phyloP scores from a whole-genome alignment of 2,329 filamentous ascomycete species.

The Calonectria montana region DNA sequence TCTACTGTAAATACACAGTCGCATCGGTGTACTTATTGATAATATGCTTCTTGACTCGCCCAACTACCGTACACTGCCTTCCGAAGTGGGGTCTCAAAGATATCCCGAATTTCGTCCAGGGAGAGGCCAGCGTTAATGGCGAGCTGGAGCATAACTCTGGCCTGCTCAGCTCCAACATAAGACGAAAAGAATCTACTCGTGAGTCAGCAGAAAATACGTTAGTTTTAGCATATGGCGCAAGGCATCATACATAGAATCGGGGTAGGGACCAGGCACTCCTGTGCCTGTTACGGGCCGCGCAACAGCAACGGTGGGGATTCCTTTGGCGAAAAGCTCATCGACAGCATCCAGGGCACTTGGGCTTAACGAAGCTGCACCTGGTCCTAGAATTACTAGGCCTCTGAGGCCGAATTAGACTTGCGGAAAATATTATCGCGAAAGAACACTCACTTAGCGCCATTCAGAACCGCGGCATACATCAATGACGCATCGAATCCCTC shows the following conservation, averaged over 20 bases:
- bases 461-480: conserved; percentile 46
- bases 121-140: conserved; percentile 43
- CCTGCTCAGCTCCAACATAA: conserved; percentile 45
- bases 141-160: conserved; percentile 47
- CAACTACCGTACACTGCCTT: conserved; percentile 16
- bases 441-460: conserved; percentile 42
- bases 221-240: too few relatives aligned
- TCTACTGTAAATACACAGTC: background rate
- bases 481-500: conserved; percentile 47
- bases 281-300: conserved; percentile 44
- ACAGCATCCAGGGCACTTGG: conserved; percentile 41
- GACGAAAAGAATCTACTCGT: conserved; percentile 39
- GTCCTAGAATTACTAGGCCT: conserved; percentile 46
- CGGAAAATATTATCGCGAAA: background rate
- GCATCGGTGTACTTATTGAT: background rate
- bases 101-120: conserved; percentile 42
- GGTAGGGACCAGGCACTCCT: conserved; percentile 36
- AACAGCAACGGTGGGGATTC: conserved; percentile 44
- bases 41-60: conserved; percentile 13
- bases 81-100: conserved; percentile 42
- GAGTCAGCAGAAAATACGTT: background rate
- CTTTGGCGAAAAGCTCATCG: conserved; percentile 39
- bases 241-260: conserved; percentile 25
- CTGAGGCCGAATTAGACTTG: conserved; percentile 4
- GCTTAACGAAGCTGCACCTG: conserved; percentile 43